These are phyloP conservation scores for Sporobolomyces roseus DNA, from an alignment of 768 basidiomycete genomes.

Conservation along the genomic window DNA sequence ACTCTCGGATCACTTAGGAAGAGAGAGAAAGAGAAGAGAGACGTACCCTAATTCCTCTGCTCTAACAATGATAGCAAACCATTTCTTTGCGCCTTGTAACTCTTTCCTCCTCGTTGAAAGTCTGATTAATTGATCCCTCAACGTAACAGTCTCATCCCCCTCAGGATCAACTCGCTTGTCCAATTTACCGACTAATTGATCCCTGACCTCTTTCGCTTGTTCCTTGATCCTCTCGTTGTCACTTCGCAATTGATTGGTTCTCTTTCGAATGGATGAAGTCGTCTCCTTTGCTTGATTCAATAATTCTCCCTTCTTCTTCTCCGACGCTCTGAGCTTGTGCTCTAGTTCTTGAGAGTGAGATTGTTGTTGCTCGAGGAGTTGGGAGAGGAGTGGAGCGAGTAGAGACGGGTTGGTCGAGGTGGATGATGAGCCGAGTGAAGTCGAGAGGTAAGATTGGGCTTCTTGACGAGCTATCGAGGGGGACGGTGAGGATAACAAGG, in stretches of 20 bases:
- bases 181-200: neutral
- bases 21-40: too few relatives aligned
- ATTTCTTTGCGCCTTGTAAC: slow-evolving; percentile 68
- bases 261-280: neutral
- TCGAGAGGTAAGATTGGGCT: neutral
- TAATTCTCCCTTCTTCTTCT: neutral
- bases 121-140: slow-evolving; percentile 43
- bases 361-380: slow-evolving; percentile 3
- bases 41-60: slow-evolving; percentile 68
- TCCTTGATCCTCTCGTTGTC: neutral
- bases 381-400: neutral
- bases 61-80: slow-evolving; percentile 69
- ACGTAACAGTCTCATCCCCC: neutral
- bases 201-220: neutral
- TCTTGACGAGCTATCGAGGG: neutral
- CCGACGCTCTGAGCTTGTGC: too few relatives aligned
- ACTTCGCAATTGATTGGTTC: neutral
- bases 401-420: neutral
- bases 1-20: too few relatives aligned
- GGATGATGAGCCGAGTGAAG: neutral
- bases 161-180: neutral
- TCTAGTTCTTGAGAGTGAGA: slow-evolving; percentile 1
- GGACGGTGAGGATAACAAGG: neutral
- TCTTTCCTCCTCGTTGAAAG: slow-evolving; percentile 73
- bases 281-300: neutral